Evolutionary conservation across 2,329 filamentous ascomycete species (phyloP).

Genomic region (Apiospora marii): DNA sequence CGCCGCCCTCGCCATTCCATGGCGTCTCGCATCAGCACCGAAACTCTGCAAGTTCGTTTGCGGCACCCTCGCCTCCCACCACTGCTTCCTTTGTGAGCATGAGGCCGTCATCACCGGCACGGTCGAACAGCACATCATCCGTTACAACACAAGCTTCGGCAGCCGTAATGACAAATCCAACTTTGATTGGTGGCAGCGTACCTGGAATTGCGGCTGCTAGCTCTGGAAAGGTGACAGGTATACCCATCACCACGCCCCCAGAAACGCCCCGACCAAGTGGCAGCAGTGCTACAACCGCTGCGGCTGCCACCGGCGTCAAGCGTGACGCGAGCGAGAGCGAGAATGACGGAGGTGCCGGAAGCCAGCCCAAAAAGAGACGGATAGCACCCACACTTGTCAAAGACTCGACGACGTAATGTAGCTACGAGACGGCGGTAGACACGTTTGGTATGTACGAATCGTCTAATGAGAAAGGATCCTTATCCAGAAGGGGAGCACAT

Average conservation of each 20-base stretch:
- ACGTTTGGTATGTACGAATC: background rate
- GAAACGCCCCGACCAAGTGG: constrained; percentile 70
- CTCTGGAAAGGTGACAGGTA: constrained; percentile 66
- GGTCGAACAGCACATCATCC: constrained; percentile 87
- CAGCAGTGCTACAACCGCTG: constrained; percentile 61
- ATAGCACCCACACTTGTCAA: constrained; percentile 22
- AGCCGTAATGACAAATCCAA: constrained; percentile 75
- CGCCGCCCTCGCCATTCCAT: constrained; percentile 66
- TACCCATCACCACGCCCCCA: constrained; percentile 88
- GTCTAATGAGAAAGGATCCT: background rate
- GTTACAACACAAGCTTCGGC: constrained; percentile 70
- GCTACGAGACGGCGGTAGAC: background rate
- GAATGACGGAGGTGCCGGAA: constrained; percentile 4
- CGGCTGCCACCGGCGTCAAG: constrained; percentile 37
- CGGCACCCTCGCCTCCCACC: constrained; percentile 65
- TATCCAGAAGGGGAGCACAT: constrained; percentile 3
- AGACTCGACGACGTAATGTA: constrained; percentile 8
- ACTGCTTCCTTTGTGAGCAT: constrained; percentile 66
- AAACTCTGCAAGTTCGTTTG: constrained; percentile 64
- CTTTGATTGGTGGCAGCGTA: constrained; percentile 78
- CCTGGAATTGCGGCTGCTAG: constrained; percentile 79
- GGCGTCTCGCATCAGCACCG: constrained; percentile 62
- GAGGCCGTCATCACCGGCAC: constrained; percentile 78
- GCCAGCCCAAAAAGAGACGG: constrained; percentile 20
- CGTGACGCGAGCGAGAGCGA: constrained; percentile 24